phyloP scores from a whole-genome alignment of 1,139 yeast genomes.

The Taphrina sp. region DNA sequence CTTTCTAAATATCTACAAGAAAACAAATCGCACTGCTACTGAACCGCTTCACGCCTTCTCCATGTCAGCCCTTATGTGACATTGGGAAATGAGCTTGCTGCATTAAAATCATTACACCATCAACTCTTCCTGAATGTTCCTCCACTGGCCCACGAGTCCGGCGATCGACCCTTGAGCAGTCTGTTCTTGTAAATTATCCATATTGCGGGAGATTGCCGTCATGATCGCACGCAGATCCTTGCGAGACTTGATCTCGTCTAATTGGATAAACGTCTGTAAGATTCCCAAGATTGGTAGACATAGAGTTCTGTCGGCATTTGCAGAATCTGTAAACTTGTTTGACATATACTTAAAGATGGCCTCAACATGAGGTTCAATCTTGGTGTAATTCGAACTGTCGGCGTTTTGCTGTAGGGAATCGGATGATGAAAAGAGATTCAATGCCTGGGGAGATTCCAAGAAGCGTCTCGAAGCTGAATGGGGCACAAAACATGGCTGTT shows the following conservation, averaged over 20 bases:
- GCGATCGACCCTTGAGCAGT: background rate
- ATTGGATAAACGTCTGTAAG: background rate
- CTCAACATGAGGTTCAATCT: slow-evolving; percentile 4
- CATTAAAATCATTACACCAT: too few species aligned
- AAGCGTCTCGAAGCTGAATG: background rate
- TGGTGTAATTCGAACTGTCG: background rate
- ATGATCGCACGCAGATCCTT: background rate
- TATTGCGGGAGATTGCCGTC: slow-evolving; percentile 1
- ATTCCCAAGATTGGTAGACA: slow-evolving; percentile 7
- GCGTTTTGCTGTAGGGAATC: background rate
- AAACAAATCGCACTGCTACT: too few species aligned
- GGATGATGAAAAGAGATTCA: background rate
- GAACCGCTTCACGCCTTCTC: too few species aligned
- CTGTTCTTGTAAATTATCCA: slow-evolving; percentile 1
- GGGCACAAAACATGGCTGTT: background rate
- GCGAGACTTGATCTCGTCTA: background rate
- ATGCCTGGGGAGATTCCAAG: background rate
- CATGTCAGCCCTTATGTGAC: too few species aligned
- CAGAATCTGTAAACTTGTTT: slow-evolving; percentile 12
- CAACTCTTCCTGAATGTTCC: slow-evolving; percentile 6
- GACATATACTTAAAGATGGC: background rate
- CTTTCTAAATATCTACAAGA: too few species aligned
- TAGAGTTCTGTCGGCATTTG: slow-evolving; percentile 1
- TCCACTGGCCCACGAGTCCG: slow-evolving; percentile 13
- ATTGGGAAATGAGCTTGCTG: too few species aligned